Percentiles rank a stretch among this genome's conserved stretches.
Evolutionary conservation across 805 yeast species (phyloP).

Genomic region (Schwanniomyces yamadae): DNA sequence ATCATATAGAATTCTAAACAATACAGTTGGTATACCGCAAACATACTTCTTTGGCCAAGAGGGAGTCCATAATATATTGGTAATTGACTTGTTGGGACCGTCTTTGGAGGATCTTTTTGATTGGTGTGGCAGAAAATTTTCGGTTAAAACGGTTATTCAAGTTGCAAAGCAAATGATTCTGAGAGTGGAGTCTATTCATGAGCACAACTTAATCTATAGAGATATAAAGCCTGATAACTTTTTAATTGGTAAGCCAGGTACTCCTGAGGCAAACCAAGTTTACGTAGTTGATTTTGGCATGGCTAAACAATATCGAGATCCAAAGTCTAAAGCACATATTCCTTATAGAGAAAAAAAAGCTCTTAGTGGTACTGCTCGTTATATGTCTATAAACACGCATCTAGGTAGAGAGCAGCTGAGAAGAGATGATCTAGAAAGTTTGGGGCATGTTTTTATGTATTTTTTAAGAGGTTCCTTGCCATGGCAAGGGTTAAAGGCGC

Average conservation of each 20-base stretch:
- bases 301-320: conserved; percentile 98
- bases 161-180: conserved; percentile 93
- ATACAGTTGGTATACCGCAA: conserved; percentile 83
- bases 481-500: conserved; percentile 99
- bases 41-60: conserved; percentile 99
- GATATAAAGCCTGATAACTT: conserved; percentile 98
- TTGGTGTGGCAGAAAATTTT: conserved; percentile 94
- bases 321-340: conserved; percentile 90
- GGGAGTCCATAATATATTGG: conserved; percentile 92
- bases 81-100: conserved; percentile 93
- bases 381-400: conserved; percentile 97
- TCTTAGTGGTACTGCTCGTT: conserved; percentile 96
- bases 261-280: conserved; percentile 79
- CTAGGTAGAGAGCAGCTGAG: conserved; percentile 96
- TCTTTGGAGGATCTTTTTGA: conserved; percentile 94
- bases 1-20: conserved; percentile 84
- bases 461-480: conserved; percentile 93
- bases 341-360: conserved; percentile 97
- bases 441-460: conserved; percentile 96
- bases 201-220: conserved; percentile 86
- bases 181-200: conserved; percentile 83
- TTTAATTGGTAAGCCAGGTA: conserved; percentile 84
- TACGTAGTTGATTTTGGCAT: conserved; percentile 96
- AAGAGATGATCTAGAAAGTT: conserved; percentile 92
- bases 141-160: conserved; percentile 86